Percentiles rank a stretch among this genome's conserved stretches.
Conservation (phyloP, 1,284 basidiomycete genomes). For the Cryptococcus hybrid region DNA sequence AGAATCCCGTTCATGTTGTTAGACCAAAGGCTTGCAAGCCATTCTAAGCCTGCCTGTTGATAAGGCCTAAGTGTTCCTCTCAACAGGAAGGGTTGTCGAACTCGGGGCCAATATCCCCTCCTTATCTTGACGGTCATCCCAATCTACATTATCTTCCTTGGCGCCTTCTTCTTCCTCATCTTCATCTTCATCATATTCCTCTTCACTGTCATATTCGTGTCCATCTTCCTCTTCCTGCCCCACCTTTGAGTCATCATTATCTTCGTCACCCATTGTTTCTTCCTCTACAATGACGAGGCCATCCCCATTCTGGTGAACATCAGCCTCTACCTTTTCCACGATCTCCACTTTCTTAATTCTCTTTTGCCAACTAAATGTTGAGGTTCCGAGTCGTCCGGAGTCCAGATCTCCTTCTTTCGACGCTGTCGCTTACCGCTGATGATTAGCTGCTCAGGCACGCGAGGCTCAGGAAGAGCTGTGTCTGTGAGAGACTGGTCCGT, state of each 20-base stretch:
- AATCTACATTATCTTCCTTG: constrained; percentile 11
- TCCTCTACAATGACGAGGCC: neutral
- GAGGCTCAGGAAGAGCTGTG: constrained; percentile 19
- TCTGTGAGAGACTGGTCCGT: constrained; percentile 38
- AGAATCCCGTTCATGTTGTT: constrained; percentile 86
- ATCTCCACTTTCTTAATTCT: constrained; percentile 13
- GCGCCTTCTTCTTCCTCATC: constrained; percentile 21
- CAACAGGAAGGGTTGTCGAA: constrained; percentile 75
- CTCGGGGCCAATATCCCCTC: constrained; percentile 48
- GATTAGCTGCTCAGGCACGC: constrained; percentile 20
- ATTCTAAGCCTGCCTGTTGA: constrained; percentile 91
- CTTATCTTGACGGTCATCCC: constrained; percentile 9
- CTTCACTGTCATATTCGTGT: constrained; percentile 25
- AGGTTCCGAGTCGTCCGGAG: constrained; percentile 31
- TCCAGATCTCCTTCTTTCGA: constrained; percentile 35
- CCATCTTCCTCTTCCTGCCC: constrained; percentile 25
- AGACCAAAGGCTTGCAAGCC: constrained; percentile 85
- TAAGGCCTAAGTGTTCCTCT: constrained; percentile 89
- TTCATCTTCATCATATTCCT: constrained; percentile 21
- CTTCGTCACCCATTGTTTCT: constrained; percentile 22
- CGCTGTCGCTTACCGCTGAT: constrained; percentile 41
- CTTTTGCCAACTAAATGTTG: constrained; percentile 17
- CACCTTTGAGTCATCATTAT: constrained; percentile 9
- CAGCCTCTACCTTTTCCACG: neutral
- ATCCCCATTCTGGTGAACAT: neutral